These are phyloP conservation scores for Sanghuangporus sanghuang DNA, from an alignment of 1,284 basidiomycete species.

Conservation along the genomic window DNA sequence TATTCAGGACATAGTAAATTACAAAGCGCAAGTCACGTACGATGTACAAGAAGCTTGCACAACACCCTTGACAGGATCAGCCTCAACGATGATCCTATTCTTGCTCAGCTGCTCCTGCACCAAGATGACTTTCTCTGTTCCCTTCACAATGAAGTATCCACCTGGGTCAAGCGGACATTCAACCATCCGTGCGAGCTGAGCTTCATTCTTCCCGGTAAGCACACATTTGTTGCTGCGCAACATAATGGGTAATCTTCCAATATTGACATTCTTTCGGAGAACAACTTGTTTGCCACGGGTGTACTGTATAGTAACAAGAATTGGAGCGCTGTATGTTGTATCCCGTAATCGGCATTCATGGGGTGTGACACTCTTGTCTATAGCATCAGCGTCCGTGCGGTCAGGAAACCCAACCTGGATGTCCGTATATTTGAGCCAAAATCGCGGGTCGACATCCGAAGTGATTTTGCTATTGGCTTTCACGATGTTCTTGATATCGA, in stretches of 20 bases:
- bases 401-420: slow-evolving; percentile 91
- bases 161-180: slow-evolving; percentile 99
- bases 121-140: slow-evolving; percentile 98
- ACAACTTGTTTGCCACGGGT: slow-evolving; percentile 90
- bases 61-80: slow-evolving; percentile 84
- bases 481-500: slow-evolving; percentile 95
- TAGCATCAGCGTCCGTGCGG: slow-evolving; percentile 77
- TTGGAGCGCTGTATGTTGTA: slow-evolving; percentile 92
- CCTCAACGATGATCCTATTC: slow-evolving; percentile 98
- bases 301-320: slow-evolving; percentile 95
- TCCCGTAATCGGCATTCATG: slow-evolving; percentile 98
- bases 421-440: slow-evolving; percentile 96
- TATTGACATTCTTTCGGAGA: slow-evolving; percentile 77
- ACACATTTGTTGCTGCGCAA: slow-evolving; percentile 93
- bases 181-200: slow-evolving; percentile 85
- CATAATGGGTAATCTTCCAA: slow-evolving; percentile 97
- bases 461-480: slow-evolving; percentile 90
- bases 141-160: slow-evolving; percentile 98
- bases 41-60: slow-evolving; percentile 98
- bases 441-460: slow-evolving; percentile 95
- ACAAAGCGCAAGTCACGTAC: slow-evolving; percentile 40
- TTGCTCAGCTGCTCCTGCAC: slow-evolving; percentile 99
- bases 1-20: slow-evolving; percentile 6
- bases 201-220: slow-evolving; percentile 73
- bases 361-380: slow-evolving; percentile 86